Conservation (phyloP, 2,329 filamentous ascomycete species). For the Ophiostoma quercus region DNA sequence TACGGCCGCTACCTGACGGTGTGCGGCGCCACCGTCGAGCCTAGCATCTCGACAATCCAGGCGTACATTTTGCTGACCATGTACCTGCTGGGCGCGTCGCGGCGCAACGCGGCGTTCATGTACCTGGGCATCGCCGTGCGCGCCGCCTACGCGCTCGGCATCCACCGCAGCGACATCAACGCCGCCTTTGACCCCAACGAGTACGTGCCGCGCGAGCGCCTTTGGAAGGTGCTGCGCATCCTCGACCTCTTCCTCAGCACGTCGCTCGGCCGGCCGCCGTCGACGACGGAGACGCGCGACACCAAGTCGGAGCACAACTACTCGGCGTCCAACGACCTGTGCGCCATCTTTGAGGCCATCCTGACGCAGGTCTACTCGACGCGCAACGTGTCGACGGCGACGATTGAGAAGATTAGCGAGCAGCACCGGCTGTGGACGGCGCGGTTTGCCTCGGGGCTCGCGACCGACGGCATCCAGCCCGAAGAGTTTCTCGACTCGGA, state of each 20-base stretch:
- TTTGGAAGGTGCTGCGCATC: conserved; percentile 35
- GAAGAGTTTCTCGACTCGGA: conserved; percentile 23
- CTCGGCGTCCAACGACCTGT: conserved; percentile 34
- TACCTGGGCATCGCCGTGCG: conserved; percentile 56
- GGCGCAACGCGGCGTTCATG: conserved; percentile 58
- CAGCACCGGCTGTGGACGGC: conserved; percentile 32
- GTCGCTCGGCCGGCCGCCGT: conserved; percentile 34
- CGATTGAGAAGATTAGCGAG: conserved; percentile 30
- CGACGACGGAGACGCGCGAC: conserved; percentile 33
- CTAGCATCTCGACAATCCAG: conserved; percentile 48
- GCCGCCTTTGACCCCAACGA: conserved; percentile 31
- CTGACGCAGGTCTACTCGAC: conserved; percentile 36
- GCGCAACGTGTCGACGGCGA: conserved; percentile 31
- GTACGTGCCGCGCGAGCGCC: conserved; percentile 31
- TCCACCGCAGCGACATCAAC: conserved; percentile 40
- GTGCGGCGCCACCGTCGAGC: conserved; percentile 49
- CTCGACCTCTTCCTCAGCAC: conserved; percentile 36
- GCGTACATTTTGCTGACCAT: conserved; percentile 53
- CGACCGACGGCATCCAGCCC: conserved; percentile 26
- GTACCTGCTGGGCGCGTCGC: conserved; percentile 55
- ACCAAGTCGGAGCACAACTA: conserved; percentile 28
- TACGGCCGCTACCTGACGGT: conserved; percentile 38
- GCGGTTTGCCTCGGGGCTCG: conserved; percentile 26
- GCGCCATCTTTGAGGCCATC: conserved; percentile 37
- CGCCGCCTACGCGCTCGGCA: conserved; percentile 52